Evolutionary conservation across 2,329 filamentous ascomycete genomes (phyloP).

Genomic region (Magnaporthiopsis incrustans): DNA sequence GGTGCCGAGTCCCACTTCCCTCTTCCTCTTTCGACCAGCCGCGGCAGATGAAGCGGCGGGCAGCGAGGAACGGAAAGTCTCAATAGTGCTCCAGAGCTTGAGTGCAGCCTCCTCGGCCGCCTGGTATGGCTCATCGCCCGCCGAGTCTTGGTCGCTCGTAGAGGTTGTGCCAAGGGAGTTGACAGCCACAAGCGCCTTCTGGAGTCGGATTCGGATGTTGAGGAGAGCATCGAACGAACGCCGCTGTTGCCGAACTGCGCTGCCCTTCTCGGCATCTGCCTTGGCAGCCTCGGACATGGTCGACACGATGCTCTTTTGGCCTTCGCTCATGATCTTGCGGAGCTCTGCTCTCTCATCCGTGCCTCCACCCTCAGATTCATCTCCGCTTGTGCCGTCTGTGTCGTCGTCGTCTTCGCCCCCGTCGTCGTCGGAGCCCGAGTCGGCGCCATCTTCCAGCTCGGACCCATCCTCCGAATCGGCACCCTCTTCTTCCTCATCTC

Average conservation of each 20-base stretch:
- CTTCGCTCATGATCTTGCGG: conserved; percentile 58
- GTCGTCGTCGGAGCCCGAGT: conserved; percentile 21
- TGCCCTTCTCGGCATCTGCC: conserved; percentile 75
- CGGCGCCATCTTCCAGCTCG: conserved; percentile 24
- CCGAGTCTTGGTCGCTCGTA: conserved; percentile 23
- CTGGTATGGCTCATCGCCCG: conserved; percentile 48
- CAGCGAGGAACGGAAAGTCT: conserved; percentile 57
- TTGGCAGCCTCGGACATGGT: conserved; percentile 57
- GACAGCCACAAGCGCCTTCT: conserved; percentile 77
- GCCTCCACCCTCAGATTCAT: conserved; percentile 22
- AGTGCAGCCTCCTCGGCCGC: conserved; percentile 81
- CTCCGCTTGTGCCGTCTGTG: conserved; percentile 23
- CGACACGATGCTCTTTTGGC: conserved; percentile 57
- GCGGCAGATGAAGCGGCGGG: conserved; percentile 37
- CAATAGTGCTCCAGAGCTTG: conserved; percentile 75
- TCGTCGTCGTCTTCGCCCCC: conserved; percentile 26
- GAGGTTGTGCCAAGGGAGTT: conserved; percentile 59
- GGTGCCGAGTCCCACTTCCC: conserved; percentile 17
- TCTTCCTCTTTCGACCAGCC: conserved; percentile 55
- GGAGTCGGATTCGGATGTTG: conserved; percentile 83
- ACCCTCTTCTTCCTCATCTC: conserved; percentile 21
- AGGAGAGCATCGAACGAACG: conserved; percentile 81
- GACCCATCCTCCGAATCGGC: conserved; percentile 20
- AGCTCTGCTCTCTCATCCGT: conserved; percentile 41
- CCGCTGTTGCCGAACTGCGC: conserved; percentile 78